phyloP scores from a whole-genome alignment of 352 stramenopile genomes.

The Phytophthora quininea region DNA sequence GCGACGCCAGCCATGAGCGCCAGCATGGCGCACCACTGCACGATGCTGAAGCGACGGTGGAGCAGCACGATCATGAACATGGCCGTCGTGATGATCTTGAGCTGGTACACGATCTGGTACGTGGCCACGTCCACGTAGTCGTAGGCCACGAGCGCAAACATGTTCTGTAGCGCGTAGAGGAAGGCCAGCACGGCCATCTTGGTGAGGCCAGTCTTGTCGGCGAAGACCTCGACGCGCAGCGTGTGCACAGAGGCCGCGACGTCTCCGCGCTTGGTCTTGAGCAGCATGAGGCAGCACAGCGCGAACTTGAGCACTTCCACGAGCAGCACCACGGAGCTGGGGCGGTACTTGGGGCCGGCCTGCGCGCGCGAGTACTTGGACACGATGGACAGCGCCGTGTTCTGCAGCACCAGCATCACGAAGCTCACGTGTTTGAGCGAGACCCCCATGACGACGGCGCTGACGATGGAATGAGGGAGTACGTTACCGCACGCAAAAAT shows the following conservation, averaged over 20 bases:
- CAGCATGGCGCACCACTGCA: slow-evolving; percentile 87
- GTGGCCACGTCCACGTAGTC: slow-evolving; percentile 90
- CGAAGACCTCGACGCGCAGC: slow-evolving; percentile 81
- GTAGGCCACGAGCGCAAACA: slow-evolving; percentile 86
- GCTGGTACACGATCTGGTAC: slow-evolving; percentile 92
- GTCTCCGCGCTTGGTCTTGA: slow-evolving; percentile 65
- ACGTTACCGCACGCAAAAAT: slow-evolving; percentile 4
- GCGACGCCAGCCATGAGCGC: slow-evolving; percentile 86
- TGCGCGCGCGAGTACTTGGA: slow-evolving; percentile 87
- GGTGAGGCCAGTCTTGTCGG: slow-evolving; percentile 73
- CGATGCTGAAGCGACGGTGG: slow-evolving; percentile 79
- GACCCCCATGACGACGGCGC: slow-evolving; percentile 23
- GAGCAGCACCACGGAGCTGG: slow-evolving; percentile 78
- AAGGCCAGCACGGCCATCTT: slow-evolving; percentile 89
- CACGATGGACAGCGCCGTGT: slow-evolving; percentile 85
- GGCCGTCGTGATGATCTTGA: slow-evolving; percentile 91
- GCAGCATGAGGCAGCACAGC: slow-evolving; percentile 78
- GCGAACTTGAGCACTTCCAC: slow-evolving; percentile 86
- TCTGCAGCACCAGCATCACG: slow-evolving; percentile 87
- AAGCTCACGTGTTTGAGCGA: slow-evolving; percentile 85
- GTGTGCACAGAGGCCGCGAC: slow-evolving; percentile 59
- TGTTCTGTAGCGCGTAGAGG: slow-evolving; percentile 89
- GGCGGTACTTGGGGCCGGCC: slow-evolving; percentile 81
- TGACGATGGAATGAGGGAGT: neutral
- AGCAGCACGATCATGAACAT: slow-evolving; percentile 91